phyloP scores from a whole-genome alignment of 371 early-diverging fungal species.

The Cokeromyces recurvatus region DNA sequence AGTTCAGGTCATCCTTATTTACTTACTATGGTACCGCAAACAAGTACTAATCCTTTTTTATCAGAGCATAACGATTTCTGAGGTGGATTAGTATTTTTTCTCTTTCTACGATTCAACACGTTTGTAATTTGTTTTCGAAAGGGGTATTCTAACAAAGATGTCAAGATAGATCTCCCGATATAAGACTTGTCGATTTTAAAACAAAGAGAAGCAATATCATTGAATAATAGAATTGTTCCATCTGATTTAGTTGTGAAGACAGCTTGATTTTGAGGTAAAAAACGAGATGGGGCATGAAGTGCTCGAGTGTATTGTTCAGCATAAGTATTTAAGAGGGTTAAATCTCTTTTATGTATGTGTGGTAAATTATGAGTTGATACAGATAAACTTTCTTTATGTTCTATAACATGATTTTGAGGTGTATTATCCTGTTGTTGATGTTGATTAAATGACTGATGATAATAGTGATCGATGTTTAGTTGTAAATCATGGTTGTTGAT shows the following conservation, averaged over 20 bases:
- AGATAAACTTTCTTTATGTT: too few species aligned
- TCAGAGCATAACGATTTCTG: too few species aligned
- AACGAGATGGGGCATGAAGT: conserved; percentile 48
- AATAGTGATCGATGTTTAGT: too few species aligned
- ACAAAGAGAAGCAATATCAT: conserved; percentile 48
- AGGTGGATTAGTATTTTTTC: conserved; percentile 23
- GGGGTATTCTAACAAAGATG: conserved; percentile 9
- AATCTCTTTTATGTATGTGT: conserved; percentile 1
- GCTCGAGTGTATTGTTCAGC: conserved; percentile 6
- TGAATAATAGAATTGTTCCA: conserved; percentile 42
- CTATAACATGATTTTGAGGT: conserved; percentile 8
- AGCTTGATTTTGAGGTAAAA: conserved; percentile 52
- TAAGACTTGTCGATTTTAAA: conserved; percentile 38
- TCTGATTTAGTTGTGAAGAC: conserved; percentile 47
- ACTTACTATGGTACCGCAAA: conserved; percentile 56
- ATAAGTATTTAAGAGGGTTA: background rate
- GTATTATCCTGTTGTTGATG: too few species aligned
- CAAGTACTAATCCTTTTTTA: too few species aligned
- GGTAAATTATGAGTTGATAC: background rate
- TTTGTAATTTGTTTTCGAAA: conserved; percentile 3
- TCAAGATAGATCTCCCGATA: conserved; percentile 18
- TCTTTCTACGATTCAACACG: conserved; percentile 3
- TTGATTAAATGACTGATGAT: too few species aligned
- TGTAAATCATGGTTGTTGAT: too few species aligned
- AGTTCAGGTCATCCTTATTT: background rate